A percentile compares a stretch with the other conserved stretches of the same genome.
Evolutionary conservation across 1,284 basidiomycete species (phyloP).

Genomic region (Sporisorium exsertum): DNA sequence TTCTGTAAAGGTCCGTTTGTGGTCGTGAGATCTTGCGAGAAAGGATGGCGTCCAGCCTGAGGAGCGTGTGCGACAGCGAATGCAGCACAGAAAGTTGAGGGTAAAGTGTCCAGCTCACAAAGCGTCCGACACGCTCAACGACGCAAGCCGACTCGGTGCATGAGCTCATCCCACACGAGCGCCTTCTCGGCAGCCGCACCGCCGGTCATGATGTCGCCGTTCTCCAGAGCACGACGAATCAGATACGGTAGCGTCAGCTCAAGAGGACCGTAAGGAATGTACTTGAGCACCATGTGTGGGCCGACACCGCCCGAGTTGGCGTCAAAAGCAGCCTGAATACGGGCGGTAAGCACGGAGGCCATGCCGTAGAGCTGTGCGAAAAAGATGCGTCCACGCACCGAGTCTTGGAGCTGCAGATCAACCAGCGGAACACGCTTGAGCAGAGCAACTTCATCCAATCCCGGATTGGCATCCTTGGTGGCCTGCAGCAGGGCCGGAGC

Average conservation of each 20-base stretch:
- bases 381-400: conserved; percentile 77
- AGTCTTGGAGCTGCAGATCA: conserved; percentile 71
- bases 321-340: conserved; percentile 76
- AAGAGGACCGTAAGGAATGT: conserved; percentile 59
- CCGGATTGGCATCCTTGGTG: conserved; percentile 23
- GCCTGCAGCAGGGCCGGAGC: conserved; percentile 33
- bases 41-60: neutral
- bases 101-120: neutral
- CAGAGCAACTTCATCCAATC: conserved; percentile 2
- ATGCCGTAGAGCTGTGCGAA: conserved; percentile 86
- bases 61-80: neutral
- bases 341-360: conserved; percentile 80
- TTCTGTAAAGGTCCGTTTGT: neutral
- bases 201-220: conserved; percentile 77
- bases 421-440: conserved; percentile 36
- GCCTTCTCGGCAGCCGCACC: conserved; percentile 71
- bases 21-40: neutral
- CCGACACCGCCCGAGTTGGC: conserved; percentile 75
- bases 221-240: conserved; percentile 81
- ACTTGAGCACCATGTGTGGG: conserved; percentile 65
- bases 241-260: conserved; percentile 79
- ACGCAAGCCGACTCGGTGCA: conserved; percentile 46
- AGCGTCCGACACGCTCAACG: conserved; percentile 5
- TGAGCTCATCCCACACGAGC: conserved; percentile 43
- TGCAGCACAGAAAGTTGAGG: neutral